Base-by-base conservation (phyloP, 495 filamentous ascomycete genomes). In the Penicillium longicatenatum region DNA sequence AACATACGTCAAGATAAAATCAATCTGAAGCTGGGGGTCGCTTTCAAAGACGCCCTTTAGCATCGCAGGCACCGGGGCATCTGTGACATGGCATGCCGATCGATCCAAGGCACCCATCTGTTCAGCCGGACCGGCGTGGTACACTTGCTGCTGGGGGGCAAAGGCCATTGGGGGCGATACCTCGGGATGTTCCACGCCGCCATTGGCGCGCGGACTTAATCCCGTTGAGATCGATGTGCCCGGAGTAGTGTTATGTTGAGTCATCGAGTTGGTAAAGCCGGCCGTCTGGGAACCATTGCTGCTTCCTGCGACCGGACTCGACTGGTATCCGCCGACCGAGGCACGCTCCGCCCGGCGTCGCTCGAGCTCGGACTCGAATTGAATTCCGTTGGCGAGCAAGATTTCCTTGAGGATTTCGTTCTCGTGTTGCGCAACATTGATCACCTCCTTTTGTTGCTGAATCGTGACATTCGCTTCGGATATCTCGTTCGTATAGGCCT, bases 1-100 rank as follows among this genome's bases (percentile, higher is more conserved):
- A 67, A 84, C 91, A 78, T 90, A 97, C 92, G 89, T 90, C 75
- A 97, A 83, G 50, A 98, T 92, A 79, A 98, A 97, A 70, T 98
- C 93, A 70, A 98, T 89, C 62, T 92, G 93, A 47, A 93, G 81
- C 65, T 96, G 90, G 64, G 75, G 76, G 21, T 80, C 72, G 11
- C 89, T 87, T 73, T 94, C 95, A 64, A 96, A 92, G 59, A 91
- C 73, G 5, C 75, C 77, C 29, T 66, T 67, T 49, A 73, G 54
- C 26, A 73, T 57, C 20, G 73, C 62, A 60, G 79, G 70, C 62
- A 79, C 73, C 57, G 75, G 66, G 55, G 67, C 48, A 44, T 72
- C 70, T 29, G 62, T 57, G 44, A 50, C 33, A 33, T 58, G 58
- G 46, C 60, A 61, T 7, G 63, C 65, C 22, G 71, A 69, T 29